Evolutionary conservation across 371 early-diverging fungal genomes (phyloP).

Genomic region (Catenaria anguillulae): DNA sequence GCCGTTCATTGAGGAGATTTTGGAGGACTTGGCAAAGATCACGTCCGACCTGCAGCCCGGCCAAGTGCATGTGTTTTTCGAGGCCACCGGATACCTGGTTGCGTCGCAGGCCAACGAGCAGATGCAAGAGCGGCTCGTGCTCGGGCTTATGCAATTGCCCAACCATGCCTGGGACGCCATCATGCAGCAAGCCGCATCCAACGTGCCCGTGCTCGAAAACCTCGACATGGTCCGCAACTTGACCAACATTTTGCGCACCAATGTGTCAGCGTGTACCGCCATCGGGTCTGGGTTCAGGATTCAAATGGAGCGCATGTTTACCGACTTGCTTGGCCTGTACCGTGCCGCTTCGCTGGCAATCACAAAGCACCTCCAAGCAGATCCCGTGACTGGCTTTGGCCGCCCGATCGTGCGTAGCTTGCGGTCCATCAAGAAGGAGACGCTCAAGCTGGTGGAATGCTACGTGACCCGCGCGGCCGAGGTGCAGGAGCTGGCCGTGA

Average conservation of each 20-base stretch:
- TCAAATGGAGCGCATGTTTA: slow-evolving; percentile 75
- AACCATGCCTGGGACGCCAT: slow-evolving; percentile 49
- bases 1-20: slow-evolving; percentile 90
- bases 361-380: neutral
- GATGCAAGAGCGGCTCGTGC: slow-evolving; percentile 62
- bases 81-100: slow-evolving; percentile 92
- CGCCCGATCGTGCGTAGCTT: slow-evolving; percentile 71
- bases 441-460: slow-evolving; percentile 69
- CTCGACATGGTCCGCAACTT: slow-evolving; percentile 70
- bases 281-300: slow-evolving; percentile 69
- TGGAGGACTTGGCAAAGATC: slow-evolving; percentile 53
- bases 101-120: slow-evolving; percentile 64
- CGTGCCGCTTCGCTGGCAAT: slow-evolving; percentile 57
- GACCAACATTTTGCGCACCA: slow-evolving; percentile 84
- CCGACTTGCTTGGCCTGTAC: slow-evolving; percentile 80
- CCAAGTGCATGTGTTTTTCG: slow-evolving; percentile 91
- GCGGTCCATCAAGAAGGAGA: slow-evolving; percentile 89
- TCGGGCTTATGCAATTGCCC: slow-evolving; percentile 71
- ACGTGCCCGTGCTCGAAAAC: slow-evolving; percentile 56
- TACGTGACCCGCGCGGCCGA: slow-evolving; percentile 58
- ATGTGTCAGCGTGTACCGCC: slow-evolving; percentile 76
- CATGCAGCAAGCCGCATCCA: slow-evolving; percentile 52
- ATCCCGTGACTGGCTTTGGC: neutral
- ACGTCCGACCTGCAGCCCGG: slow-evolving; percentile 76
- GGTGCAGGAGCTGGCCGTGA: slow-evolving; percentile 51